A percentile compares a stretch with the other conserved stretches of the same genome.
Evolutionary conservation across 176 grass and related monocot species (phyloP).

Genomic region (Metroxylon sagu): DNA sequence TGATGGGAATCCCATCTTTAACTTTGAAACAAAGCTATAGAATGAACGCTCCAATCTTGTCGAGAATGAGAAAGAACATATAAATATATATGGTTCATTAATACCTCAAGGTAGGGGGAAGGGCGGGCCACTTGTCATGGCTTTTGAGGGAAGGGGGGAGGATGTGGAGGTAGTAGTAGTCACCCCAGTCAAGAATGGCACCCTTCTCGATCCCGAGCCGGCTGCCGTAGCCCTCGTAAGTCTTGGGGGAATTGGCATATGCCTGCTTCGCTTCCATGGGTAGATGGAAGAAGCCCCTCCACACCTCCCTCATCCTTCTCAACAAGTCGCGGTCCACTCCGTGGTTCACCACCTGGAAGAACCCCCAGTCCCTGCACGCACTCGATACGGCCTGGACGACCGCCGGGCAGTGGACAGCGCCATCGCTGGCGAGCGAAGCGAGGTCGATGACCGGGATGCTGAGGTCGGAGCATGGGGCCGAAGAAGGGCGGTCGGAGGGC

Average conservation of each 20-base stretch:
- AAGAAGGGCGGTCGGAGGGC: too few species aligned
- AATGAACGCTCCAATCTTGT: too few species aligned
- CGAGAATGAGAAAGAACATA: too few species aligned
- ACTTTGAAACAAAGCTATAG: too few species aligned
- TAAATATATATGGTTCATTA: too few species aligned
- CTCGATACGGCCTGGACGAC: slow-evolving; percentile 1
- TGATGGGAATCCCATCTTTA: too few species aligned
- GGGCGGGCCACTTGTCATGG: slow-evolving; percentile 1
- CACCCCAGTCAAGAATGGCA: slow-evolving; percentile 18
- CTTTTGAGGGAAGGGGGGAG: neutral
- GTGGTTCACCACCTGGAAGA: slow-evolving; percentile 34
- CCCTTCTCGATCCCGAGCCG: slow-evolving; percentile 18
- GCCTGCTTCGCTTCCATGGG: slow-evolving; percentile 23
- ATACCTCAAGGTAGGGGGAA: slow-evolving; percentile 8
- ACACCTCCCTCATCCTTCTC: neutral
- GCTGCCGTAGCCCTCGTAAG: slow-evolving; percentile 30
- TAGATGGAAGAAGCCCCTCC: slow-evolving; percentile 20
- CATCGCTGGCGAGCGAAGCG: neutral
- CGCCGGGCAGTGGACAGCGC: too few species aligned
- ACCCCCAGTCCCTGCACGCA: slow-evolving; percentile 19
- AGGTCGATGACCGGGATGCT: slow-evolving; percentile 13
- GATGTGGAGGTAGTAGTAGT: slow-evolving; percentile 20
- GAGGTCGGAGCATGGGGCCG: neutral
- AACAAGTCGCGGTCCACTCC: slow-evolving; percentile 5
- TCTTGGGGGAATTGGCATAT: slow-evolving; percentile 14